Base-by-base conservation (phyloP, 2,329 filamentous ascomycete species). In the Raffaelea arxii region DNA sequence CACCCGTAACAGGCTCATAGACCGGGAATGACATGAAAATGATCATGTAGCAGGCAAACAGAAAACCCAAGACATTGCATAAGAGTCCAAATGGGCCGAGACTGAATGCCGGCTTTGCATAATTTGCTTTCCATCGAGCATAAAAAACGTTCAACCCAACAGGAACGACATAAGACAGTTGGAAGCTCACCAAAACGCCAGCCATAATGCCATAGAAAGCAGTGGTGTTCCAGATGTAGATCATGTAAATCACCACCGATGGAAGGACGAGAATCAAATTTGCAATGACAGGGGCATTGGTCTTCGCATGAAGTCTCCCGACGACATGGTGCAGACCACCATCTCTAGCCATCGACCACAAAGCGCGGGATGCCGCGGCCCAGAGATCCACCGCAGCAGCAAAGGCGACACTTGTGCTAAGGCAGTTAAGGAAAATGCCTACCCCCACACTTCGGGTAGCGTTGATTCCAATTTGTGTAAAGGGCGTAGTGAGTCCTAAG, bases 191-290 rank as follows among this genome's bases (percentile, higher is more conserved):
- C 6, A 41, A 24, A 11, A 41, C 38, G 3, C 38, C 38, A 7
- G 38, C 38, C 38, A 41, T 41, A 16, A 41, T 41, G 6, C 38
- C 38, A 16, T 41, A 41, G 21, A 41, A 41, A 14, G 38, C 38
- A 2, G 38, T 41, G 11, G 38, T 41, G 38, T 41, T 41, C 38
- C 38, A 41, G 21, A 41, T 41, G 22, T 41, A 41, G 12, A 41
- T 41, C 38, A 41, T 41, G 38, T 24, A 41, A 7, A 41, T 41
- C 11, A 41, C 38, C 2, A 41, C 6, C 4, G 38, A 41, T 2
- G 38, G 38, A 9, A n/a, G 38, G 18, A 41, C 25, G 4, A 41
- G 21, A 2, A 41, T n/a, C 12, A 41, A 24, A 24, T 41, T 41
- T 25, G 38, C 38, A 7, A 7, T 24, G 38, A 41, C 19, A 24